Percentiles rank a stretch among this genome's conserved stretches.
phyloP scores from a whole-genome alignment of 345 rosid genomes.

The Lumnitzera racemosa region DNA sequence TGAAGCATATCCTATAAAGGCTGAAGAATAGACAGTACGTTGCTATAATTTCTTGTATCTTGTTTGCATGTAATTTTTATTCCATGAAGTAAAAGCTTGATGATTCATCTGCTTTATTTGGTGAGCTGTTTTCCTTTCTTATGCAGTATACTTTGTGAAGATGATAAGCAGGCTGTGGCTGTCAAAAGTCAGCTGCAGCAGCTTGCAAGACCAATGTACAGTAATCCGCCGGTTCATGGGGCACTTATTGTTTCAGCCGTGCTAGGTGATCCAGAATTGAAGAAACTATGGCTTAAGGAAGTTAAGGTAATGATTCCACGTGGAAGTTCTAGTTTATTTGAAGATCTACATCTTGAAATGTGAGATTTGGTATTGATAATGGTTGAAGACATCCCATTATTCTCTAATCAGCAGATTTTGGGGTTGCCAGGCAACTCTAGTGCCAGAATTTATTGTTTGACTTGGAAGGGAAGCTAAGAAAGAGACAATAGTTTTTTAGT shows the following conservation, averaged over 20 bases:
- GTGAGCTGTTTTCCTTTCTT: neutral
- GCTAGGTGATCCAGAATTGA: constrained; percentile 69
- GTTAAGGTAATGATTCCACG: constrained; percentile 55
- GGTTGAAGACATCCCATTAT: no score
- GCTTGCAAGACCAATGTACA: constrained; percentile 97
- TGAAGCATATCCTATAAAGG: no score
- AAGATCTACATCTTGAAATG: no score
- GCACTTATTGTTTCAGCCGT: constrained; percentile 74
- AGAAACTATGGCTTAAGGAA: constrained; percentile 83
- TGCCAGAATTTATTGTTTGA: no score
- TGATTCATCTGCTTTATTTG: neutral
- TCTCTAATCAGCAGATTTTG: no score
- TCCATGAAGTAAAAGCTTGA: neutral
- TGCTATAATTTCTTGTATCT: no score
- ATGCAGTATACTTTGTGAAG: constrained; percentile 74
- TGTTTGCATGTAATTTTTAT: neutral
- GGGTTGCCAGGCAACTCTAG: no score
- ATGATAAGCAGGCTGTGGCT: constrained; percentile 70
- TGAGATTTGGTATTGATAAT: no score
- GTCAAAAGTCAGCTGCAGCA: constrained; percentile 96
- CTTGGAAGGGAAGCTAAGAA: no score
- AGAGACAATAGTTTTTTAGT: no score
- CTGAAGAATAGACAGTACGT: no score
- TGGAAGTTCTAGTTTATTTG: no score
- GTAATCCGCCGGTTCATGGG: constrained; percentile 94